A percentile compares a stretch with the other conserved stretches of the same genome.
Evolutionary conservation across 2,329 filamentous ascomycete species (phyloP).

Genomic region (Ascomycota sp.): DNA sequence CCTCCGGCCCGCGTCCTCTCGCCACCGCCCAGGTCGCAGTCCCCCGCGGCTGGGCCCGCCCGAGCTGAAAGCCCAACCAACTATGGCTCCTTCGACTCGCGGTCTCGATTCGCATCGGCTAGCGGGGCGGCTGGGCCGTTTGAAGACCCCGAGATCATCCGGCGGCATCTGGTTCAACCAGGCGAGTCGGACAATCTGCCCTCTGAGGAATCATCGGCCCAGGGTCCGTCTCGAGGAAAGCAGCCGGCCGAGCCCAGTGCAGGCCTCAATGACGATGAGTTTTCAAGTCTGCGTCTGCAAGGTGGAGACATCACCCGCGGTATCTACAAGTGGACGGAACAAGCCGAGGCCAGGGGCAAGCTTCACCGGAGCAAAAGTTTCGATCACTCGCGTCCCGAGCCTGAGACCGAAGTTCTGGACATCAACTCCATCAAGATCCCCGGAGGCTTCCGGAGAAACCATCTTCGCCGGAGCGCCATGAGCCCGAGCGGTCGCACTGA

Average conservation of each 20-base stretch:
- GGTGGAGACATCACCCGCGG: slow-evolving; percentile 86
- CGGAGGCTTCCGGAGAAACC: slow-evolving; percentile 81
- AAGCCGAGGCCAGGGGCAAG: slow-evolving; percentile 48
- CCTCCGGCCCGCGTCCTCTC: slow-evolving; percentile 37
- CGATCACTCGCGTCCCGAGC: slow-evolving; percentile 50
- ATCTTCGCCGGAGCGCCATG: slow-evolving; percentile 51
- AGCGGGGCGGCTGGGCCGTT: slow-evolving; percentile 30
- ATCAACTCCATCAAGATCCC: slow-evolving; percentile 83
- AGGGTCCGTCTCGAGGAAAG: slow-evolving; percentile 29
- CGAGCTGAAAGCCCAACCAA: slow-evolving; percentile 38
- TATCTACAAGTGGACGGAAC: slow-evolving; percentile 92
- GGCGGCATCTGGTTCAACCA: slow-evolving; percentile 63
- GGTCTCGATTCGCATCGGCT: slow-evolving; percentile 27
- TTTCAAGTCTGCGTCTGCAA: slow-evolving; percentile 79
- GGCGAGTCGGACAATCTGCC: slow-evolving; percentile 21
- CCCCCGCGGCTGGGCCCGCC: slow-evolving; percentile 11
- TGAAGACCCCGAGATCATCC: slow-evolving; percentile 81
- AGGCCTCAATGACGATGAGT: slow-evolving; percentile 48
- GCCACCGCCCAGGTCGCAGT: slow-evolving; percentile 21
- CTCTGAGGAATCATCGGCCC: slow-evolving; percentile 22
- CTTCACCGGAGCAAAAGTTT: slow-evolving; percentile 75
- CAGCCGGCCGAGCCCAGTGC: slow-evolving; percentile 19
- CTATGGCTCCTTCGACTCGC: slow-evolving; percentile 68
- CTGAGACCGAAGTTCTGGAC: slow-evolving; percentile 59
- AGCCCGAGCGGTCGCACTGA: slow-evolving; percentile 25